Conservation (phyloP, 495 filamentous ascomycete species). For the Aspergillus affinis region DNA sequence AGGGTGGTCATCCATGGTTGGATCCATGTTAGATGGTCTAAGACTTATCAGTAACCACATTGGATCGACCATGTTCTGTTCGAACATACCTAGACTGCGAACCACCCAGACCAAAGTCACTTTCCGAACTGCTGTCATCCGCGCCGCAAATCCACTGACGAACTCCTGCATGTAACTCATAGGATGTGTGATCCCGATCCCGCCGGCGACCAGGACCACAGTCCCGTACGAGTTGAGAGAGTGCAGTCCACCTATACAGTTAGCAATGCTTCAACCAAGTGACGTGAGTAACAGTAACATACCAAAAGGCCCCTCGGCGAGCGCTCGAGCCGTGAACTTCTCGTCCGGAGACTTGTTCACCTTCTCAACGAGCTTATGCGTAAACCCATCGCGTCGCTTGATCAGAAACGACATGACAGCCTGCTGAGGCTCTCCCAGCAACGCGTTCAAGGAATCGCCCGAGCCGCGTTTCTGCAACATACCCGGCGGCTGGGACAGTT, state of each 20-base stretch:
- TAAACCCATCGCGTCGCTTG: constrained; percentile 55
- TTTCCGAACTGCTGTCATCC: constrained; percentile 43
- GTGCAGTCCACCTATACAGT: constrained; percentile 44
- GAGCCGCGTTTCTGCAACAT: constrained; percentile 32
- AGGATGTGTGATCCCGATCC: constrained; percentile 61
- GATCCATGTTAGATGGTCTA: constrained; percentile 46
- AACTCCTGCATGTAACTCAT: constrained; percentile 55
- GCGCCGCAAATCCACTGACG: constrained; percentile 37
- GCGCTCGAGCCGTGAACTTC: constrained; percentile 44
- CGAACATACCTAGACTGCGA: constrained; percentile 37
- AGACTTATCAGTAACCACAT: constrained; percentile 1
- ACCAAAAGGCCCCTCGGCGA: constrained; percentile 60
- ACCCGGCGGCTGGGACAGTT: constrained; percentile 18
- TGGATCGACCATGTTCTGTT: neutral
- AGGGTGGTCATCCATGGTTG: constrained; percentile 45
- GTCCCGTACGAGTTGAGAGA: constrained; percentile 54
- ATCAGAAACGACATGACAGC: constrained; percentile 53
- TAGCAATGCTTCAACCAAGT: neutral
- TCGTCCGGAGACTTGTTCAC: constrained; percentile 39
- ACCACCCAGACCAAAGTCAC: constrained; percentile 43
- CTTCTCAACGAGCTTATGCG: constrained; percentile 48
- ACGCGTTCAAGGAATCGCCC: constrained; percentile 34
- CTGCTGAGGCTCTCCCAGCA: constrained; percentile 31
- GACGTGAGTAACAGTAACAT: constrained; percentile 13
- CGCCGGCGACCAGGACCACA: constrained; percentile 54